Evolutionary conservation across 2,329 filamentous ascomycete genomes (phyloP).

Genomic region (Pseudopyrenochaeta lycopersici): DNA sequence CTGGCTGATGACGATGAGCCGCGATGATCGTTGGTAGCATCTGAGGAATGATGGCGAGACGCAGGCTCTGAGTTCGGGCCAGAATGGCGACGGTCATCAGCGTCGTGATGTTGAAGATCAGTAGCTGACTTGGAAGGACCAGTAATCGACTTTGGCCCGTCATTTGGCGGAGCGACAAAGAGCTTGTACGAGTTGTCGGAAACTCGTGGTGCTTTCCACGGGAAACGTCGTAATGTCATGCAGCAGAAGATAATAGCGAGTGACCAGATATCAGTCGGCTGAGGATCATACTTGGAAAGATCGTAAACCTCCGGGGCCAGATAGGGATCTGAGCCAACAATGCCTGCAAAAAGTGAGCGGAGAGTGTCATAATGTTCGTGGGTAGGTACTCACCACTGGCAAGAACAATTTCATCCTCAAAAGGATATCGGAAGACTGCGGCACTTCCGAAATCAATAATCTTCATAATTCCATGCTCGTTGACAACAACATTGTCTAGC

Average conservation of each 20-base stretch:
- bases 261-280: constrained; percentile 96
- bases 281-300: constrained; percentile 89
- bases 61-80: constrained; percentile 51
- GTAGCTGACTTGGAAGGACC: constrained; percentile 41
- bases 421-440: constrained; percentile 96
- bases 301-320: constrained; percentile 97
- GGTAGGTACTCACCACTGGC: constrained; percentile 72
- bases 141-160: constrained; percentile 44
- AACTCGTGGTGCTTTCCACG: constrained; percentile 93
- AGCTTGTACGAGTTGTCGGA: constrained; percentile 95
- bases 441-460: constrained; percentile 99
- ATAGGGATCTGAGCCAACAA: constrained; percentile 91
- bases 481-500: constrained; percentile 97
- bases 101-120: constrained; percentile 49
- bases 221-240: constrained; percentile 94
- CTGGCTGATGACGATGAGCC: constrained; percentile 27
- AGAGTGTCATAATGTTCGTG: neutral
- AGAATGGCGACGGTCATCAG: constrained; percentile 33
- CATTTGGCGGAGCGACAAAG: constrained; percentile 83
- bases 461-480: constrained; percentile 97
- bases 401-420: constrained; percentile 85
- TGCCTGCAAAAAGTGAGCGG: constrained; percentile 60
- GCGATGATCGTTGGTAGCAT: constrained; percentile 25
- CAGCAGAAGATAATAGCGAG: constrained; percentile 98
- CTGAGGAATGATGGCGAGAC: constrained; percentile 48